Conservation (phyloP, 306 rosid genomes). For the Nissolia schottii region DNA sequence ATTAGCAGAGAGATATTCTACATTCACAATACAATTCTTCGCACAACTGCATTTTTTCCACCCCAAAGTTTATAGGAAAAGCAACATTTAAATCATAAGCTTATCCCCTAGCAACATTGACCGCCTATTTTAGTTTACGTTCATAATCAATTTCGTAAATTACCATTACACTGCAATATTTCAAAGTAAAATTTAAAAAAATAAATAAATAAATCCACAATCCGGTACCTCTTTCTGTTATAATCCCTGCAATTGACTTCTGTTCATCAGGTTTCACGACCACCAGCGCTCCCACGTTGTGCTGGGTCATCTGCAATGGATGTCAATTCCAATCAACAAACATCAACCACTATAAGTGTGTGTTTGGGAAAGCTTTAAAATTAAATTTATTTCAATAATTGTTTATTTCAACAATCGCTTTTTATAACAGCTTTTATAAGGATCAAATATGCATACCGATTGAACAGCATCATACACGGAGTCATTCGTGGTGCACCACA, state of each 20-base stretch:
- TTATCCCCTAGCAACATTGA: background rate
- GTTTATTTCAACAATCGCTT: no score
- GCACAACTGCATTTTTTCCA: background rate
- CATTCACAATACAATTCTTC: background rate
- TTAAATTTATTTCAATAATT: no score
- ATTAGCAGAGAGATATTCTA: background rate
- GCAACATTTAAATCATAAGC: background rate
- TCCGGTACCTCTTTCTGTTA: slow-evolving; percentile 85
- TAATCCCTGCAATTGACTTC: slow-evolving; percentile 79
- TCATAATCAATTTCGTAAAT: background rate
- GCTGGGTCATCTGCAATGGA: slow-evolving; percentile 85
- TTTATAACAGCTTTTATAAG: no score
- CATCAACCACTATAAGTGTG: background rate
- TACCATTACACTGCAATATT: background rate
- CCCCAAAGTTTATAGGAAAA: background rate
- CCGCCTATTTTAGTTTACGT: background rate
- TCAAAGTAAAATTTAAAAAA: background rate
- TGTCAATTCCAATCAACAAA: background rate
- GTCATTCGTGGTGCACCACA: slow-evolving; percentile 94
- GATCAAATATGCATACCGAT: slow-evolving; percentile 61
- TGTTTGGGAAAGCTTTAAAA: no score
- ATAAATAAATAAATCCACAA: background rate
- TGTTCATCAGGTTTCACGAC: slow-evolving; percentile 82
- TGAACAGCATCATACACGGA: slow-evolving; percentile 93
- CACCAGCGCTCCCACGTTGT: slow-evolving; percentile 96